Conservation (phyloP, 495 filamentous ascomycete genomes). For the Neurospora sp. region DNA sequence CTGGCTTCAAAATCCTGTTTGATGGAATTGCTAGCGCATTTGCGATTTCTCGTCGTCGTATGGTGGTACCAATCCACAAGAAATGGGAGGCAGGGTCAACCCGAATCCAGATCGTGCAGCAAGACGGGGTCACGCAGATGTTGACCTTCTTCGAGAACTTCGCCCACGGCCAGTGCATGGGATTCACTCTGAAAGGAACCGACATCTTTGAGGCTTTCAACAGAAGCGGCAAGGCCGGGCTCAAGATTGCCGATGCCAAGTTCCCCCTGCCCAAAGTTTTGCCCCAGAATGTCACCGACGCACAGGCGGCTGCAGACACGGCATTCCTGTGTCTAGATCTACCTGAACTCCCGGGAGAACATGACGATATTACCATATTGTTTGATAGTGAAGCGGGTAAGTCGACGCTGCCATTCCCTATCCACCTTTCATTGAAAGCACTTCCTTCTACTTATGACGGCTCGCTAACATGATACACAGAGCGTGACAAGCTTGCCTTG, state of each 20-base stretch:
- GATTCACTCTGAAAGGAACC: slow-evolving; percentile 69
- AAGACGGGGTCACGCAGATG: slow-evolving; percentile 61
- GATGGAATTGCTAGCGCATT: slow-evolving; percentile 65
- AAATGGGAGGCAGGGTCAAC: slow-evolving; percentile 72
- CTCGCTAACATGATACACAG: slow-evolving; percentile 21
- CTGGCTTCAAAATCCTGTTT: slow-evolving; percentile 65
- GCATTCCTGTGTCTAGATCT: slow-evolving; percentile 74
- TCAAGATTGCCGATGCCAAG: slow-evolving; percentile 79
- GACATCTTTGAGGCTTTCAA: slow-evolving; percentile 67
- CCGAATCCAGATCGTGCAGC: slow-evolving; percentile 68
- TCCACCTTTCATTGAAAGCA: neutral
- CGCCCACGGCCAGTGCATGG: slow-evolving; percentile 75
- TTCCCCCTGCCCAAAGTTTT: slow-evolving; percentile 66
- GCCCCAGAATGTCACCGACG: slow-evolving; percentile 31
- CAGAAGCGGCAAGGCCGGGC: slow-evolving; percentile 53
- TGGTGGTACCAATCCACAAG: slow-evolving; percentile 84
- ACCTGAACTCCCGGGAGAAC: slow-evolving; percentile 79
- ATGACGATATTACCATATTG: slow-evolving; percentile 76
- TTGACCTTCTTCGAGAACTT: slow-evolving; percentile 79
- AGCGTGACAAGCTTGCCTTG: slow-evolving; percentile 33
- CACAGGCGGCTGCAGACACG: slow-evolving; percentile 30
- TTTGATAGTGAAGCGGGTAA: slow-evolving; percentile 74
- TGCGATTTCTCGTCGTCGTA: slow-evolving; percentile 71
- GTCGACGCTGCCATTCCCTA: slow-evolving; percentile 20
- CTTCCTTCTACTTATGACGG: neutral